A percentile compares a stretch with the other conserved stretches of the same genome.
Conservation (phyloP, 495 filamentous ascomycete species). For the Jackrogersella multiformis region DNA sequence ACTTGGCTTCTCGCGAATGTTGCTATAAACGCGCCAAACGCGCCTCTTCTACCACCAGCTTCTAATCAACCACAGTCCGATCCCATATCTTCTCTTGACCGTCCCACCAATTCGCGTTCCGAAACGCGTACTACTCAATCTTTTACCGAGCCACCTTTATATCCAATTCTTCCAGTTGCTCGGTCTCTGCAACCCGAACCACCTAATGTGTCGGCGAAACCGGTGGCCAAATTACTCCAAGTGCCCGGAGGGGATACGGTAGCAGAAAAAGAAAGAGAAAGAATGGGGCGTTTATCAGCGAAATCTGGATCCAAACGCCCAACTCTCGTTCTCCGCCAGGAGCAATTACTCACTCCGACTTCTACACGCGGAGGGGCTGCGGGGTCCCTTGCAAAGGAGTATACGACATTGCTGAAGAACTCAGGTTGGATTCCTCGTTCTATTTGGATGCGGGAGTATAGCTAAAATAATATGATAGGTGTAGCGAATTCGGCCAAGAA, state of each 20-base stretch:
- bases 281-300: conserved; percentile 44
- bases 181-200: conserved; percentile 18
- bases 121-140: conserved; percentile 28
- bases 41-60: conserved; percentile 43
- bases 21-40: conserved; percentile 44
- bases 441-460: not conserved
- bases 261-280: conserved; percentile 24
- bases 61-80: conserved; percentile 33
- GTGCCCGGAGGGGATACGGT: conserved; percentile 23
- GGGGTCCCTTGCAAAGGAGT: conserved; percentile 49
- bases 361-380: conserved; percentile 41
- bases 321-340: conserved; percentile 44
- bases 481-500: conserved; percentile 39
- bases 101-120: conserved; percentile 8
- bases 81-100: conserved; percentile 25
- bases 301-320: conserved; percentile 40
- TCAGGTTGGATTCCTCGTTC: conserved; percentile 15
- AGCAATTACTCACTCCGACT: conserved; percentile 48
- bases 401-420: conserved; percentile 44
- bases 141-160: conserved; percentile 18
- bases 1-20: conserved; percentile 65
- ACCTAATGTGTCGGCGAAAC: conserved; percentile 36
- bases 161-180: conserved; percentile 39
- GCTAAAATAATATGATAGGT: conserved; percentile 21
- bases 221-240: conserved; percentile 26